Evolutionary conservation across 2,329 filamentous ascomycete genomes (phyloP), one percentile per base, ranked within the genome.

Genomic region (Diaporthe australafricana): DNA sequence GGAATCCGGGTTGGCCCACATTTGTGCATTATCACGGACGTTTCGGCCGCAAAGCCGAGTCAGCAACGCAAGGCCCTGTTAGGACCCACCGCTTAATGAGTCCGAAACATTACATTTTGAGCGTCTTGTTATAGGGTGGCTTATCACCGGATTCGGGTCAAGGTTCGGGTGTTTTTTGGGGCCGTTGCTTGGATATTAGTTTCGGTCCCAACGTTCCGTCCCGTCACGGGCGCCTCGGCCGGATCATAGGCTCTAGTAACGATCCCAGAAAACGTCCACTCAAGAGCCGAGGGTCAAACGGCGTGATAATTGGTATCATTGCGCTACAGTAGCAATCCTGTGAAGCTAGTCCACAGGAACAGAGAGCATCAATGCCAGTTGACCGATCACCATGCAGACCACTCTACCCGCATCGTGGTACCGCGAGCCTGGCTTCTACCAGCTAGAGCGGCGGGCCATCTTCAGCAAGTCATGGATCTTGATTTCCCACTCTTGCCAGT

Each of bases 371-470:
- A 22, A 17, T 5, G 22, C 5, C 5, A 22, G 12, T 22, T 38
- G 12, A 1, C 32, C 22, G 17, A 7, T 56, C 30, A 38, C 30
- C n/a, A 56, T 38, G 53, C 53, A 56, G 53, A 56, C 30, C 57
- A 63, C 57, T 30, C 75, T 84, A 5, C 83, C 83, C 6, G 79
- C 83, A 48, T 83, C 83, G 74, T 85, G 83, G 83, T 85, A 84
- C 75, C 80, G 79, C 42, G 81, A 78, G 12, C 75, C 77, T 20
- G 80, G 79, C 42, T 82, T 84, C 77, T 86, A 84, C 73, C 79
- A 84, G 73, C 77, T 85, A 7, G 84, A 85, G 71, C 76, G 83
- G 14, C 80, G 83, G 8, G 81, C 84, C n/a, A 82, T 85, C 56
- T 85, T 85, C 75, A 81, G 79, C 1, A 77, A 81, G 77, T 78